Conservation (phyloP, 345 rosid genomes). For the Populus euphratica region DNA sequence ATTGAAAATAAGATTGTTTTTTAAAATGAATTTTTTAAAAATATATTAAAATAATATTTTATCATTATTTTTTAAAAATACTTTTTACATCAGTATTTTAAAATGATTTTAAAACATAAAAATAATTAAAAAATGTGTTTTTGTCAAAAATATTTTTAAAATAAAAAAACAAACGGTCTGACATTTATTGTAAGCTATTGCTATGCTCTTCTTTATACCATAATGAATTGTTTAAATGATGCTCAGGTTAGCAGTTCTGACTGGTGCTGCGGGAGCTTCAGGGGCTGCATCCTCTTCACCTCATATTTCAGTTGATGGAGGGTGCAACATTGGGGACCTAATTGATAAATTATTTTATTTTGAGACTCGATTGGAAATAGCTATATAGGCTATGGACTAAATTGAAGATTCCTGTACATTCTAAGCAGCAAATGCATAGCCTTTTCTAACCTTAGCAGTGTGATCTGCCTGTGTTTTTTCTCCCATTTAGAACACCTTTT, state of each 20-base stretch:
- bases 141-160: no score
- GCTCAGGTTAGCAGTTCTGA: slow-evolving; percentile 77
- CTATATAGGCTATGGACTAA: neutral
- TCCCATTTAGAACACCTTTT: neutral
- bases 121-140: no score
- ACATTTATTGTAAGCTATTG: neutral
- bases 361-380: neutral
- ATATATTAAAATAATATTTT: no score
- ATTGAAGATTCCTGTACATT: neutral
- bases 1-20: no score
- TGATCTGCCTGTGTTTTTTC: neutral
- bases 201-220: neutral
- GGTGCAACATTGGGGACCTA: neutral
- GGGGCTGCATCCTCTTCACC: slow-evolving; percentile 73
- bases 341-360: neutral
- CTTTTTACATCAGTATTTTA: no score
- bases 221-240: slow-evolving; percentile 13
- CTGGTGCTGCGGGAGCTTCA: slow-evolving; percentile 77
- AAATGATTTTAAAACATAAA: no score
- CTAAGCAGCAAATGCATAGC: neutral
- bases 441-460: neutral
- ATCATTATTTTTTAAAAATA: no score
- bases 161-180: neutral
- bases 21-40: no score
- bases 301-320: slow-evolving; percentile 55